A percentile compares a stretch with the other conserved stretches of the same genome.
These are phyloP conservation scores for Fusarium drepaniforme DNA, from an alignment of 2,329 filamentous ascomycete genomes.

Conservation along the genomic window DNA sequence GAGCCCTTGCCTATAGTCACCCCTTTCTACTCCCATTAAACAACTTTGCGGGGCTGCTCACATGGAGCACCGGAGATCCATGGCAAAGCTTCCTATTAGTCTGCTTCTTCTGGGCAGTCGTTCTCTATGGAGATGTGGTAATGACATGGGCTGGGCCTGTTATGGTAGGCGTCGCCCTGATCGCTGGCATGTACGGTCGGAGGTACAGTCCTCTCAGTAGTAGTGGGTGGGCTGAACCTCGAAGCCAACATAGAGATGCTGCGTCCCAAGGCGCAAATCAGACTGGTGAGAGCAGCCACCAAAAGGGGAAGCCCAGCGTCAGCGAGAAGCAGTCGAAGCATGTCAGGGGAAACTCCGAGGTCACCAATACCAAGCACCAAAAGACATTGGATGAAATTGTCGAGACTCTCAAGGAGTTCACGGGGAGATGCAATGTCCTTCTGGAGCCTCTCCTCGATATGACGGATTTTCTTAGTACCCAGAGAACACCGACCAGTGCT, in stretches of 20 bases:
- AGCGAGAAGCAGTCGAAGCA: constrained; percentile 52
- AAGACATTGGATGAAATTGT: constrained; percentile 98
- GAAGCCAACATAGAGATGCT: constrained; percentile 48
- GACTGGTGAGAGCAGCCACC: constrained; percentile 34
- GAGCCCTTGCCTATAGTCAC: constrained; percentile 94
- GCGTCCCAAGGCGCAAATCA: constrained; percentile 32
- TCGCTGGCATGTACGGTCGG: constrained; percentile 91
- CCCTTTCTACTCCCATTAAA: constrained; percentile 93
- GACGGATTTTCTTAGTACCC: constrained; percentile 93
- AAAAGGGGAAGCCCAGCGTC: constrained; percentile 41
- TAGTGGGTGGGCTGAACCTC: constrained; percentile 75
- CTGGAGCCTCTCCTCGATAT: constrained; percentile 89
- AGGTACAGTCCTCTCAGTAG: constrained; percentile 92
- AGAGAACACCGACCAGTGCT: constrained; percentile 89
- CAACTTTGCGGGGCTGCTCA: constrained; percentile 84
- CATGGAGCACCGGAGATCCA: constrained; percentile 92
- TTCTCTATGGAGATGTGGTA: constrained; percentile 88
- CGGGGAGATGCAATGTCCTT: constrained; percentile 90
- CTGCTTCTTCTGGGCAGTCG: constrained; percentile 84
- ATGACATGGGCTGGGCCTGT: constrained; percentile 86
- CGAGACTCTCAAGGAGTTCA: constrained; percentile 91
- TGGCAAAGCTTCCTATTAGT: constrained; percentile 98
- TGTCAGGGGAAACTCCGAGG: constrained; percentile 65
- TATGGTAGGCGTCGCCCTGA: constrained; percentile 82
- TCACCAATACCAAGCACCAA: constrained; percentile 79